phyloP scores from a whole-genome alignment of 2,329 filamentous ascomycete genomes.

The Ophiostoma populinum region DNA sequence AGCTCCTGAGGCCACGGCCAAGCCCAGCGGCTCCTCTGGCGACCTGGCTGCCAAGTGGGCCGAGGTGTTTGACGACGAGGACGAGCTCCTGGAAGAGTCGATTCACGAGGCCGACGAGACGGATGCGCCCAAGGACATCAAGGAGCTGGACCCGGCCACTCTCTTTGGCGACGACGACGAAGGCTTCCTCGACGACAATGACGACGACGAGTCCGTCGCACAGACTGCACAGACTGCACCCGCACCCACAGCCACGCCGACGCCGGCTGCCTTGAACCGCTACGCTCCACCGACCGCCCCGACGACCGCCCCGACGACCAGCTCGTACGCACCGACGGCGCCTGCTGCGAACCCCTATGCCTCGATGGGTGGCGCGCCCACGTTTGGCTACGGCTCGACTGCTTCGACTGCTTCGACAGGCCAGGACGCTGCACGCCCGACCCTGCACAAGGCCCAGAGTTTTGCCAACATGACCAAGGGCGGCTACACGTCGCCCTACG shows the following conservation, averaged over 20 bases:
- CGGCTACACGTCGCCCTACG: slow-evolving; percentile 87
- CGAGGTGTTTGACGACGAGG: slow-evolving; percentile 59
- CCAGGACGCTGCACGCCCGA: no score
- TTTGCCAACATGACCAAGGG: slow-evolving; percentile 83
- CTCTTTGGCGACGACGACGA: slow-evolving; percentile 74
- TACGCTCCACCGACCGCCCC: no score
- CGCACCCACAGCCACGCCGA: not conserved
- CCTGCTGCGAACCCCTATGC: no score
- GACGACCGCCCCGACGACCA: no score
- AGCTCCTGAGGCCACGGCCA: not conserved
- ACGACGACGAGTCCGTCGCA: slow-evolving; percentile 22
- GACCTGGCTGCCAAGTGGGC: slow-evolving; percentile 72
- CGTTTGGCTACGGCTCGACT: no score
- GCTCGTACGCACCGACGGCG: no score
- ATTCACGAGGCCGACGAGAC: slow-evolving; percentile 20
- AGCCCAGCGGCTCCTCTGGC: slow-evolving; percentile 13
- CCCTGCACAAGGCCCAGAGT: slow-evolving; percentile 45
- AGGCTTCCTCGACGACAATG: slow-evolving; percentile 62
- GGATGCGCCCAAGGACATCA: slow-evolving; percentile 14
- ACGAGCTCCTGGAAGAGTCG: slow-evolving; percentile 43
- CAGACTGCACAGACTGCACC: slow-evolving; percentile 10
- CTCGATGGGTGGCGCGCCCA: no score
- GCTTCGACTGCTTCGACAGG: no score
- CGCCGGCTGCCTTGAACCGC: no score
- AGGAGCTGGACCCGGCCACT: slow-evolving; percentile 40